These are phyloP conservation scores for Aspergillus novofumigatus DNA, from an alignment of 2,329 filamentous ascomycete genomes.

Conservation along the genomic window DNA sequence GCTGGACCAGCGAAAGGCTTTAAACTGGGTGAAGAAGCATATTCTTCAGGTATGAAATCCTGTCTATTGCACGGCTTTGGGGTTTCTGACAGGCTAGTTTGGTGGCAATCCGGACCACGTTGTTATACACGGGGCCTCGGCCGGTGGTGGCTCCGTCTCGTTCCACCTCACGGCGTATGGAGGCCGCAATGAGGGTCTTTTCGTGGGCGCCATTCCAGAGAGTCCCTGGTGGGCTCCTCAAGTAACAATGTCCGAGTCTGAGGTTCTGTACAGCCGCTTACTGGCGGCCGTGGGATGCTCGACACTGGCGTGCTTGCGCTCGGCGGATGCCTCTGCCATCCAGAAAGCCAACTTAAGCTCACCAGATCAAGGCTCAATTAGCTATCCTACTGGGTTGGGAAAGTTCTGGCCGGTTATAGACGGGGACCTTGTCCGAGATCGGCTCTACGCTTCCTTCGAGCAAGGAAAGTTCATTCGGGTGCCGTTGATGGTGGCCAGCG, in stretches of 20 bases:
- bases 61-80: background rate
- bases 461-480: slow-evolving; percentile 52
- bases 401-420: slow-evolving; percentile 56
- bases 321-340: slow-evolving; percentile 37
- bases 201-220: slow-evolving; percentile 47
- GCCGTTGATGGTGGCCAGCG: slow-evolving; percentile 49
- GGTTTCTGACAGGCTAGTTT: slow-evolving; percentile 38
- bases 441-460: slow-evolving; percentile 48
- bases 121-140: slow-evolving; percentile 59
- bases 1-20: slow-evolving; percentile 57
- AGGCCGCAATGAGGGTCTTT: slow-evolving; percentile 45
- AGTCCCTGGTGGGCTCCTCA: slow-evolving; percentile 47
- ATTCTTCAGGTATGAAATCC: slow-evolving; percentile 36
- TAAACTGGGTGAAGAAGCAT: slow-evolving; percentile 60
- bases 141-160: slow-evolving; percentile 57
- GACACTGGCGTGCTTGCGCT: slow-evolving; percentile 45
- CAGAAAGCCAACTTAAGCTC: slow-evolving; percentile 39
- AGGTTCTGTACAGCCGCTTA: slow-evolving; percentile 48
- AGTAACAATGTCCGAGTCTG: slow-evolving; percentile 42
- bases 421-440: slow-evolving; percentile 48
- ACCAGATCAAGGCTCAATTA: slow-evolving; percentile 39
- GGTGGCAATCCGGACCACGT: slow-evolving; percentile 58
- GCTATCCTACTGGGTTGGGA: slow-evolving; percentile 39
- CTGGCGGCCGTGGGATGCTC: slow-evolving; percentile 42
- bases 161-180: slow-evolving; percentile 51